phyloP scores from a whole-genome alignment of 2,329 filamentous ascomycete species.

The Alternaria viburni region DNA sequence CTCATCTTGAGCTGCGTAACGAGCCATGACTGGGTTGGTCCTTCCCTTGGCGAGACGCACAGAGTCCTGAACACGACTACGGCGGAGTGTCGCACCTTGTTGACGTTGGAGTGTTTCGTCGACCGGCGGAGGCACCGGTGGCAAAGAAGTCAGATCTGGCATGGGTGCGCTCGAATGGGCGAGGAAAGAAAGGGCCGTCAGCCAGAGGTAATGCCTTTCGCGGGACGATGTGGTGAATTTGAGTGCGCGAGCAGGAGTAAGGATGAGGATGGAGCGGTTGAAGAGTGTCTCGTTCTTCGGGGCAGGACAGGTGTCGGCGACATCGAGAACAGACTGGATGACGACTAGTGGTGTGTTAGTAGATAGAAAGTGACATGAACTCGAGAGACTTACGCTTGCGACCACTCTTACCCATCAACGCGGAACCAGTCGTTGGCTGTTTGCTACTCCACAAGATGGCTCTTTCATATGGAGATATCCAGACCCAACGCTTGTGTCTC shows the following conservation, averaged over 20 bases:
- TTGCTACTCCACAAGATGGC: slow-evolving; percentile 98
- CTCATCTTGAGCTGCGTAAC: slow-evolving; percentile 39
- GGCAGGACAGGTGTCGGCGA: slow-evolving; percentile 88
- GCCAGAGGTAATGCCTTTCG: slow-evolving; percentile 92
- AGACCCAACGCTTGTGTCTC: slow-evolving; percentile 95
- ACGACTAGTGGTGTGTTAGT: slow-evolving; percentile 64
- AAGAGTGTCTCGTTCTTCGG: slow-evolving; percentile 78
- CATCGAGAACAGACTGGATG: slow-evolving; percentile 95
- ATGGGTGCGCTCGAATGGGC: slow-evolving; percentile 85
- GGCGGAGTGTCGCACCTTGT: slow-evolving; percentile 51
- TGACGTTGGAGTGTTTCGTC: slow-evolving; percentile 45
- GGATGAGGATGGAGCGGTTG: slow-evolving; percentile 90
- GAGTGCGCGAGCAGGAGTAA: slow-evolving; percentile 89
- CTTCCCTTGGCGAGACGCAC: slow-evolving; percentile 86
- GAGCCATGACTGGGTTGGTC: slow-evolving; percentile 43
- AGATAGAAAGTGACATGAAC: neutral
- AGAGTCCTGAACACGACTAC: slow-evolving; percentile 78
- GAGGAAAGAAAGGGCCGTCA: slow-evolving; percentile 92
- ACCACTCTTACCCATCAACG: slow-evolving; percentile 90
- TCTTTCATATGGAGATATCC: slow-evolving; percentile 95
- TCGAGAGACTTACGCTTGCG: slow-evolving; percentile 77
- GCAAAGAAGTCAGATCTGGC: slow-evolving; percentile 67
- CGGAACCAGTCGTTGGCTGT: slow-evolving; percentile 86
- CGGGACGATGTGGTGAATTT: slow-evolving; percentile 88
- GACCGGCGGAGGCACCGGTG: slow-evolving; percentile 51